These are phyloP conservation scores for Penicillium concentricum DNA, from an alignment of 2,329 filamentous ascomycete genomes.

Conservation along the genomic window DNA sequence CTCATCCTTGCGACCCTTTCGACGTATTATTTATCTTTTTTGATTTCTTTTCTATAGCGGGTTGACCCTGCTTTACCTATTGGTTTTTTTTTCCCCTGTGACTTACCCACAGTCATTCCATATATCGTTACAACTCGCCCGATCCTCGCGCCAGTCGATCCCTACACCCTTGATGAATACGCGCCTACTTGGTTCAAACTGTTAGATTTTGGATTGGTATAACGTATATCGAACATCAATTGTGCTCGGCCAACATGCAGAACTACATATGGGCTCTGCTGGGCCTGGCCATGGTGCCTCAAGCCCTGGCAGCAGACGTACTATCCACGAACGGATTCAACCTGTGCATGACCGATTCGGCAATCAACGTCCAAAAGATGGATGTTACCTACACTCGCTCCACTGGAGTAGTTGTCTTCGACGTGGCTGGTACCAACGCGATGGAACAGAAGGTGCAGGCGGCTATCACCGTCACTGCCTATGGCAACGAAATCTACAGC, in stretches of 20 bases:
- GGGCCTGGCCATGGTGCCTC: slow-evolving; percentile 29
- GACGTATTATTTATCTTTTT: neutral
- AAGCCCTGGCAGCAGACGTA: slow-evolving; percentile 65
- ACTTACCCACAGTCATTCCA: neutral
- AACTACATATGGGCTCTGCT: slow-evolving; percentile 26
- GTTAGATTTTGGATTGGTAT: slow-evolving; percentile 1
- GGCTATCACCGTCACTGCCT: slow-evolving; percentile 72
- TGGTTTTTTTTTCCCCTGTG: neutral
- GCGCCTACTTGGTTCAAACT: neutral
- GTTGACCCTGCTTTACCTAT: slow-evolving; percentile 21
- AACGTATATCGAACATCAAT: neutral
- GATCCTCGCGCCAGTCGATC: slow-evolving; percentile 9
- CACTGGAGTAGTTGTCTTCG: slow-evolving; percentile 72
- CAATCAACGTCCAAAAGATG: slow-evolving; percentile 70
- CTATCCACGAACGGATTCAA: slow-evolving; percentile 79
- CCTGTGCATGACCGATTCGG: slow-evolving; percentile 59
- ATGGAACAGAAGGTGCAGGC: slow-evolving; percentile 79
- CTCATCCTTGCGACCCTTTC: neutral
- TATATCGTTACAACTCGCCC: slow-evolving; percentile 4
- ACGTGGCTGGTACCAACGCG: slow-evolving; percentile 74
- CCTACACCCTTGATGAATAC: slow-evolving; percentile 5
- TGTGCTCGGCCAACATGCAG: slow-evolving; percentile 24
- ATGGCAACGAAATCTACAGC: slow-evolving; percentile 76
- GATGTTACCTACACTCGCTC: slow-evolving; percentile 77
- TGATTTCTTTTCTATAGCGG: slow-evolving; percentile 4